phyloP scores from a whole-genome alignment of 345 rosid genomes.

The Raphanus raphanistrum region DNA sequence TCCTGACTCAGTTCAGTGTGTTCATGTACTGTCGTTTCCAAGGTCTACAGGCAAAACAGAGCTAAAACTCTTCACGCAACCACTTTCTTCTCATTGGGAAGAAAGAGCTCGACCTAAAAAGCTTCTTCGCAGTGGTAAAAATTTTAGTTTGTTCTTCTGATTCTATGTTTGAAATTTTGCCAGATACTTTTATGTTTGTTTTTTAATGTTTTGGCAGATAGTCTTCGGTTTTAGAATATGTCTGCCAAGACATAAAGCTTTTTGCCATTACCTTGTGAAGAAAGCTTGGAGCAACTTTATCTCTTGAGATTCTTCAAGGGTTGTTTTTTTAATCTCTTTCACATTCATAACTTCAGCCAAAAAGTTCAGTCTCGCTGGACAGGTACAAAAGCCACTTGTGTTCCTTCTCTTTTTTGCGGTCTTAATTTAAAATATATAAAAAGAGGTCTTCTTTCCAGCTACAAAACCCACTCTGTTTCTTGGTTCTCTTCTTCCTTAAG shows the following conservation, averaged over 20 bases:
- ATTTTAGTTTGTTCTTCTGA: neutral
- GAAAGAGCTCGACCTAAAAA: neutral
- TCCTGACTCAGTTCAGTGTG: constrained; percentile 9
- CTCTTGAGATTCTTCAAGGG: constrained; percentile 30
- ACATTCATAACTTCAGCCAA: constrained; percentile 5
- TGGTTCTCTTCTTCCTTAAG: constrained; percentile 7
- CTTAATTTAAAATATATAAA: neutral
- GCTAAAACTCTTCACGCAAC: neutral
- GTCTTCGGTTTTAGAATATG: constrained; percentile 7
- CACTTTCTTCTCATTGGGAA: neutral
- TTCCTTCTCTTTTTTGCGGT: neutral
- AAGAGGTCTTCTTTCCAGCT: constrained; percentile 7
- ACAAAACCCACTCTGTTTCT: constrained; percentile 17
- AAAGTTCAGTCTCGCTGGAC: constrained; percentile 23
- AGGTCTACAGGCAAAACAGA: neutral
- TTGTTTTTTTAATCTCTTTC: neutral
- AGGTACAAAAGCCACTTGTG: constrained; percentile 14
- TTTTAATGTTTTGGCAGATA: neutral
- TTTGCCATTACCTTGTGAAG: constrained; percentile 1
- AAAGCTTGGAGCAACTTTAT: constrained; percentile 11
- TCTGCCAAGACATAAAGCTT: neutral
- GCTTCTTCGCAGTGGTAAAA: neutral
- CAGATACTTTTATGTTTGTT: neutral
- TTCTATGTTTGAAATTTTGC: constrained; percentile 6
- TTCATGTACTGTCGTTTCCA: constrained; percentile 32